A percentile compares a stretch with the other conserved stretches of the same genome.
Conservation (phyloP, 768 basidiomycete genomes). For the Phylloporus scabripes region DNA sequence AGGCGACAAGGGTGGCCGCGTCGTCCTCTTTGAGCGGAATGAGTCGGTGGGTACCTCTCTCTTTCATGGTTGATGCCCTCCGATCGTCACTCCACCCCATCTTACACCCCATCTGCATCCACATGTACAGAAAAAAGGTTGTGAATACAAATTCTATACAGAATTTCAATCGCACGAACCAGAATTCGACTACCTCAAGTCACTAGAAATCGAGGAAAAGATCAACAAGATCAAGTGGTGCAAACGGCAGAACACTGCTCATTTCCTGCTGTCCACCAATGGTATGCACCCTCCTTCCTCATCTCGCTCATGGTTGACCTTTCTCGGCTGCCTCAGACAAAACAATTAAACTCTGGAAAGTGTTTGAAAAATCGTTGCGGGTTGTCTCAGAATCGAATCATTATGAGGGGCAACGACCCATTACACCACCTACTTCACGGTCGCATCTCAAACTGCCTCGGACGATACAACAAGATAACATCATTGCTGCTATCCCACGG, state of each 20-base stretch:
- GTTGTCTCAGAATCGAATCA: constrained; percentile 98
- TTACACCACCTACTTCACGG: constrained; percentile 54
- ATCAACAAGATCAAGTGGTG: constrained; percentile 99
- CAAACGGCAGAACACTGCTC: constrained; percentile 94
- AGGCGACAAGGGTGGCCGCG: constrained; percentile 98
- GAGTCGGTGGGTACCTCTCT: constrained; percentile 65
- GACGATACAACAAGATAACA: constrained; percentile 92
- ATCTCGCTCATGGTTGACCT: not conserved
- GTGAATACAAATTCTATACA: constrained; percentile 99
- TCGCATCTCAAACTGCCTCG: constrained; percentile 80
- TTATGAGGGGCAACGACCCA: constrained; percentile 66
- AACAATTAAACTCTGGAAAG: constrained; percentile 99
- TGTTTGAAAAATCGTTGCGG: constrained; percentile 96
- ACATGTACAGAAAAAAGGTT: constrained; percentile 85
- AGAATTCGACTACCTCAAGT: constrained; percentile 99
- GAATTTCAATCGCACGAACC: constrained; percentile 99
- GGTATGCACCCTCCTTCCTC: constrained; percentile 44
- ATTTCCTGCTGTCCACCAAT: constrained; percentile 95
- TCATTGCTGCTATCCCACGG: constrained; percentile 96
- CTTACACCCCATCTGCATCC: constrained; percentile 16
- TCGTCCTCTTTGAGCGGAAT: constrained; percentile 97
- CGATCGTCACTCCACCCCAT: constrained; percentile 21
- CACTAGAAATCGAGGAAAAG: constrained; percentile 99
- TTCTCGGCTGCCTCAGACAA: constrained; percentile 60
- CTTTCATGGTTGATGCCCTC: constrained; percentile 29